Base-by-base conservation (phyloP, 176 grass and related monocot species). In the Phoenix roebelenii region DNA sequence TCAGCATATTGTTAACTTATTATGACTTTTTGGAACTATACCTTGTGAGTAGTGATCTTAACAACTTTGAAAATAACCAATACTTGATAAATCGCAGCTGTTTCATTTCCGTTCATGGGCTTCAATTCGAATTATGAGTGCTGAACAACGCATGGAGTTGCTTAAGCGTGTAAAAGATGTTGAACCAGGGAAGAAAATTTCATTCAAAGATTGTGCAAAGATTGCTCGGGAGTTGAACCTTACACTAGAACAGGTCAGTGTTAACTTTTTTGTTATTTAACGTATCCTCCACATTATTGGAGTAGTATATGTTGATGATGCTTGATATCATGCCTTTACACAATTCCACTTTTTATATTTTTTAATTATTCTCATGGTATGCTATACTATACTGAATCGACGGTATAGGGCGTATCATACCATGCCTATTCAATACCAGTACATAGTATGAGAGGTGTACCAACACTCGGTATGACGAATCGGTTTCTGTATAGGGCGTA, bases 151-250 rank as follows among this genome's bases (percentile, higher is more conserved):
- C 20, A 55, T 77, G 51, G 87, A 88, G 64, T 59, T 97, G 52
- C 70, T 88, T 57, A 73, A 85, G 23, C 79, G 58, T 67, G 49
- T 97, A 68, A 57, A 61, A 65, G 78, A 68, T 73, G 59, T 79
- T 54, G 77, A 69, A 50, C 63, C 71, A 35, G 54, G 80, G 52
- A 86, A 83, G 44, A 91, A 87, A 82, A 80, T 97, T 74, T 64
- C 81, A 52, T 84, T 91, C 57, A 78, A 85, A 72, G 81, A 88
- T 65, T 97, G 87, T 78, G 72, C 85, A 76, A 73, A 65, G 77
- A 90, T 97, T 73, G 84, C 92, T 51, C 85, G 81, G 57, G 87
- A 97, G 68, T 72, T 97, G 55, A 77, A 88, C 65, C 92, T 97
- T 25, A 88, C 86, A 49, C 81, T 97, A 61, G 81, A 97, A 64